Percentiles rank a stretch among this genome's conserved stretches.
phyloP scores from a whole-genome alignment of 1,139 yeast genomes.

The Yamadazyma diospyri region DNA sequence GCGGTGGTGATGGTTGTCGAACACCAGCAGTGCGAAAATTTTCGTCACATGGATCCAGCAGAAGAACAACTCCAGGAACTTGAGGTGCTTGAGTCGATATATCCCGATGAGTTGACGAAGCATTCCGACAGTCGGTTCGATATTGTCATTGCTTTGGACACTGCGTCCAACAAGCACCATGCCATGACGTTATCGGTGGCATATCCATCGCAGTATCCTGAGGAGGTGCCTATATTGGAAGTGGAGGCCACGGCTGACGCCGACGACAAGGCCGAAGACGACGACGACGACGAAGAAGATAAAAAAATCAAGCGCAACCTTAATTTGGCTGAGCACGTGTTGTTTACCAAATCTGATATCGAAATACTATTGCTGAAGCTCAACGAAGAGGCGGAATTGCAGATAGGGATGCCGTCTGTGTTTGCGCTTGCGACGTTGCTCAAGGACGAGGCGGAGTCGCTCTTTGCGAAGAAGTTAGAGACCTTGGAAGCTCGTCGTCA shows the following conservation, averaged over 20 bases:
- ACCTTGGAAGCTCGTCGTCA: conserved; percentile 57
- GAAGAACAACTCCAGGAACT: conserved; percentile 81
- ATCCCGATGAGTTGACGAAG: conserved; percentile 76
- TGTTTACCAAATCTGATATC: conserved; percentile 47
- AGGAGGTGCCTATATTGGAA: conserved; percentile 54
- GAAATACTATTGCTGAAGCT: conserved; percentile 36
- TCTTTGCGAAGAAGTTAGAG: conserved; percentile 57
- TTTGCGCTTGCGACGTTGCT: conserved; percentile 73
- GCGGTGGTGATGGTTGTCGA: background rate
- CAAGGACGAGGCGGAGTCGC: conserved; percentile 74
- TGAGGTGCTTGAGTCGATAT: conserved; percentile 82
- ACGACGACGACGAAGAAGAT: conserved; percentile 43
- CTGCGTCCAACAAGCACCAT: conserved; percentile 52
- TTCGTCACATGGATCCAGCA: conserved; percentile 56
- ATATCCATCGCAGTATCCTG: conserved; percentile 72
- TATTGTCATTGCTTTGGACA: conserved; percentile 53
- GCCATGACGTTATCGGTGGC: conserved; percentile 51
- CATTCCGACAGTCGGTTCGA: conserved; percentile 43
- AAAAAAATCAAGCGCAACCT: conserved; percentile 39
- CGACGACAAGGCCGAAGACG: conserved; percentile 41
- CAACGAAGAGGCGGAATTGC: conserved; percentile 65
- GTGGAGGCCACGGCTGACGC: conserved; percentile 22
- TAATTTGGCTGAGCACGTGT: conserved; percentile 54
- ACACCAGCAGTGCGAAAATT: conserved; percentile 1
- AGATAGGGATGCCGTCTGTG: conserved; percentile 83